Conservation (phyloP, 2,329 filamentous ascomycete genomes). For the Cladosporium halotolerans region DNA sequence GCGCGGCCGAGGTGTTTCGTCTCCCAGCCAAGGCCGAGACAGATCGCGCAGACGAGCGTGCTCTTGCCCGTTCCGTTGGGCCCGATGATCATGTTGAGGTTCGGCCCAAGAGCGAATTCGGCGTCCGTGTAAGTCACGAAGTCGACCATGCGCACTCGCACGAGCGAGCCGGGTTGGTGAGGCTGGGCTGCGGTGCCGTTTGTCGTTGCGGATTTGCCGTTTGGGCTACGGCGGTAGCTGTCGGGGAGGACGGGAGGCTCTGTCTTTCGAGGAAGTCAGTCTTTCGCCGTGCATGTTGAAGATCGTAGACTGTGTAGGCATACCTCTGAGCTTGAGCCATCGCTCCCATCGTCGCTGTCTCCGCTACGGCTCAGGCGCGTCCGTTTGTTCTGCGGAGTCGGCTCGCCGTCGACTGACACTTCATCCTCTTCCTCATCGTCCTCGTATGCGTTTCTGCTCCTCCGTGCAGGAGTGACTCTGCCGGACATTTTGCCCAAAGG, state of each 20-base stretch:
- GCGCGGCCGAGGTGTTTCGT: constrained; percentile 79
- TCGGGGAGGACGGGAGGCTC: constrained; percentile 27
- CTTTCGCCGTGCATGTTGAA: not conserved
- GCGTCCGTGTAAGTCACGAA: constrained; percentile 94
- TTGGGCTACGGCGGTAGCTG: constrained; percentile 29
- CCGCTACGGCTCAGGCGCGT: constrained; percentile 2
- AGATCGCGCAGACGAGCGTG: constrained; percentile 94
- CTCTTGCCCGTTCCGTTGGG: constrained; percentile 99
- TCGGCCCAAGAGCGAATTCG: constrained; percentile 85
- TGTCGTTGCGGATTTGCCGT: constrained; percentile 14
- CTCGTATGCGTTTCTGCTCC: constrained; percentile 5
- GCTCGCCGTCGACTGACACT: constrained; percentile 8
- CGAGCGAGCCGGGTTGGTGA: constrained; percentile 72
- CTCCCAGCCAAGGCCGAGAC: constrained; percentile 79
- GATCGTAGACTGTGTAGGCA: not conserved
- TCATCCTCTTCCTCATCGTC: constrained; percentile 10
- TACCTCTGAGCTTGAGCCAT: constrained; percentile 13
- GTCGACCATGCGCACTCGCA: constrained; percentile 76
- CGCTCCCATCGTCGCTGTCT: constrained; percentile 10
- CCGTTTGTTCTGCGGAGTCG: constrained; percentile 8
- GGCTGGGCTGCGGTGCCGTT: constrained; percentile 13
- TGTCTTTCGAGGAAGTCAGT: not conserved
- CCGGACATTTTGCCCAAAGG: not conserved
- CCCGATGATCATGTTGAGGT: constrained; percentile 96
- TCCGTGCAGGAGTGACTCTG: constrained; percentile 12